These are phyloP conservation scores for Reticulascus tulasneorum DNA, from an alignment of 2,329 filamentous ascomycete genomes.

Conservation along the genomic window DNA sequence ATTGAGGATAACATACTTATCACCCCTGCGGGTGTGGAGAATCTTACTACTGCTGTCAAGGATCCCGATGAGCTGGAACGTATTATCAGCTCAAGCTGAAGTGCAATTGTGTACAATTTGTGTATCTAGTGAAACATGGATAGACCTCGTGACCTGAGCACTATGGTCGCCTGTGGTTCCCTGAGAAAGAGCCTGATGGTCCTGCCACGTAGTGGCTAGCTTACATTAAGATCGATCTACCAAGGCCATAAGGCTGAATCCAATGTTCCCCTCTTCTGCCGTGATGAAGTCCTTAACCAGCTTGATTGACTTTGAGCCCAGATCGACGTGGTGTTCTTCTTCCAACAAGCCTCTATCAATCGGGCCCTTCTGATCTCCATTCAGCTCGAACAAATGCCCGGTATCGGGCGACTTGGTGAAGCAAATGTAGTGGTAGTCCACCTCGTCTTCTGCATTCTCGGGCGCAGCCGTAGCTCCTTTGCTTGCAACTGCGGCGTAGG, in stretches of 20 bases:
- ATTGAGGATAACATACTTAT: conserved; percentile 72
- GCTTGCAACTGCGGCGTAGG: conserved; percentile 58
- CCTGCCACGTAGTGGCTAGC: neutral
- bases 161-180: too few relatives aligned
- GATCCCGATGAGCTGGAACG: conserved; percentile 59
- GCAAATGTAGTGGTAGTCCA: conserved; percentile 70
- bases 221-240: conserved; percentile 8
- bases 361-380: conserved; percentile 64
- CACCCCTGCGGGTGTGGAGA: conserved; percentile 64
- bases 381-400: conserved; percentile 60
- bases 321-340: conserved; percentile 41
- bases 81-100: conserved; percentile 26
- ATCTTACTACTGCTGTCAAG: conserved; percentile 69
- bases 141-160: too few relatives aligned
- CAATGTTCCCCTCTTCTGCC: conserved; percentile 19
- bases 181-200: too few relatives aligned
- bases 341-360: conserved; percentile 41
- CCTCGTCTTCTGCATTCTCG: conserved; percentile 50
- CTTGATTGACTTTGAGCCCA: conserved; percentile 56
- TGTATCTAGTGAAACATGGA: too few relatives aligned
- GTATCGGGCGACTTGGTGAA: conserved; percentile 58
- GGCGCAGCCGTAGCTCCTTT: conserved; percentile 61
- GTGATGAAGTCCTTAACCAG: conserved; percentile 34
- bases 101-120: too few relatives aligned
- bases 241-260: conserved; percentile 28